Percentiles rank a stretch among this genome's conserved stretches.
Evolutionary conservation across 2,329 filamentous ascomycete genomes (phyloP).

Genomic region (Aspergillus vadensis): DNA sequence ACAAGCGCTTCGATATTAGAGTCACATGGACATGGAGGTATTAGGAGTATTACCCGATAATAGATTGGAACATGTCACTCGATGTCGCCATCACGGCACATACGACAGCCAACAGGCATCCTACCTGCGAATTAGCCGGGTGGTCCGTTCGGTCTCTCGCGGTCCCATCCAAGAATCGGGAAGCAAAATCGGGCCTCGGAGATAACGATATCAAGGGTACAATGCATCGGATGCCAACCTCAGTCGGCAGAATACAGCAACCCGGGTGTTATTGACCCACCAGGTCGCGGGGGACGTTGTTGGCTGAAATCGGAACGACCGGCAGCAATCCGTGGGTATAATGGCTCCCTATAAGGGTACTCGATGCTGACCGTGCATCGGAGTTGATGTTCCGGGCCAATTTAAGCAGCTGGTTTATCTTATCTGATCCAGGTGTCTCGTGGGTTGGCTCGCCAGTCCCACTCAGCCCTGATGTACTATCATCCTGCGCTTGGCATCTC

Average conservation of each 20-base stretch:
- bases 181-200: neutral
- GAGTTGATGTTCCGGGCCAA: neutral
- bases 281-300: neutral
- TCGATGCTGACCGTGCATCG: neutral
- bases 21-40: too few relatives aligned
- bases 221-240: neutral
- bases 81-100: neutral
- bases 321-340: neutral
- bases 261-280: neutral
- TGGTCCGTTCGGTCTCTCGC: neutral
- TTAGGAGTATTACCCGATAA: neutral
- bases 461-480: neutral
- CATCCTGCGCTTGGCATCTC: neutral
- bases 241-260: neutral
- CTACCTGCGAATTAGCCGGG: neutral
- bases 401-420: neutral
- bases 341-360: neutral
- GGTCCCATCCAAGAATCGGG: neutral
- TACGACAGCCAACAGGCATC: neutral
- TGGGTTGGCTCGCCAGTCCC: neutral
- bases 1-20: neutral
- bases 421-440: neutral
- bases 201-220: neutral
- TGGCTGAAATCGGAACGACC: neutral
- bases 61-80: neutral